Conservation (phyloP, 2,329 filamentous ascomycete species). For the Aspergillus tubingensis region DNA sequence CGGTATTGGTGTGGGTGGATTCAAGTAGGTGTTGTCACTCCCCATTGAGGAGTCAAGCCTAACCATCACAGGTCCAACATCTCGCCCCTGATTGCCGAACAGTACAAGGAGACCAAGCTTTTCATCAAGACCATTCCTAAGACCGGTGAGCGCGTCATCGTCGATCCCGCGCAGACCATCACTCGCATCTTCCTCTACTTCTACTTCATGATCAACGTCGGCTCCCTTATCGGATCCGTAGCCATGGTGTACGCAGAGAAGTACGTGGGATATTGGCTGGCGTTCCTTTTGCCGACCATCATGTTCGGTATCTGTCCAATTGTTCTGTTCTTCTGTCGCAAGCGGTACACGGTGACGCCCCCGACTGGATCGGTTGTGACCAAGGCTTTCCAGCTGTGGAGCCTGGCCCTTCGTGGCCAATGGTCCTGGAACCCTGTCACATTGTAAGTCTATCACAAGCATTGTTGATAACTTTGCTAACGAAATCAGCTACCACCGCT, state of each 20-base stretch:
- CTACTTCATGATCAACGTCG: slow-evolving; percentile 71
- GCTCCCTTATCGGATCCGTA: slow-evolving; percentile 62
- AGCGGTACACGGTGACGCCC: slow-evolving; percentile 64
- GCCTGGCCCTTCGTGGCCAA: slow-evolving; percentile 62
- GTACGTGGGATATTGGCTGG: slow-evolving; percentile 69
- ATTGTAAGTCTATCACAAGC: slow-evolving; percentile 21
- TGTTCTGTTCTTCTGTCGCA: slow-evolving; percentile 61
- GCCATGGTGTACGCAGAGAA: slow-evolving; percentile 73
- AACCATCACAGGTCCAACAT: slow-evolving; percentile 60
- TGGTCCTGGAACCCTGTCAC: slow-evolving; percentile 62
- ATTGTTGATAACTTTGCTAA: slow-evolving; percentile 4
- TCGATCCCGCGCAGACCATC: slow-evolving; percentile 69
- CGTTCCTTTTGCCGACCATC: slow-evolving; percentile 63
- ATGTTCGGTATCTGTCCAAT: slow-evolving; percentile 65
- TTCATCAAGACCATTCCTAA: slow-evolving; percentile 56
- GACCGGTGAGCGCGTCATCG: slow-evolving; percentile 66
- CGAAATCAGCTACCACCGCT: slow-evolving; percentile 21
- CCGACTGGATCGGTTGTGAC: slow-evolving; percentile 72
- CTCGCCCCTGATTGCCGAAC: slow-evolving; percentile 69
- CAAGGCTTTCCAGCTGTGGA: slow-evolving; percentile 65
- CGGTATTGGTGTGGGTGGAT: slow-evolving; percentile 73
- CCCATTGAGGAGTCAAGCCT: not conserved
- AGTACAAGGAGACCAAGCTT: slow-evolving; percentile 62
- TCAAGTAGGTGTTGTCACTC: slow-evolving; percentile 56
- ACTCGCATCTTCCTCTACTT: slow-evolving; percentile 71